Conservation (phyloP, 75 land plant genomes). For the Sequoiadendron giganteum region DNA sequence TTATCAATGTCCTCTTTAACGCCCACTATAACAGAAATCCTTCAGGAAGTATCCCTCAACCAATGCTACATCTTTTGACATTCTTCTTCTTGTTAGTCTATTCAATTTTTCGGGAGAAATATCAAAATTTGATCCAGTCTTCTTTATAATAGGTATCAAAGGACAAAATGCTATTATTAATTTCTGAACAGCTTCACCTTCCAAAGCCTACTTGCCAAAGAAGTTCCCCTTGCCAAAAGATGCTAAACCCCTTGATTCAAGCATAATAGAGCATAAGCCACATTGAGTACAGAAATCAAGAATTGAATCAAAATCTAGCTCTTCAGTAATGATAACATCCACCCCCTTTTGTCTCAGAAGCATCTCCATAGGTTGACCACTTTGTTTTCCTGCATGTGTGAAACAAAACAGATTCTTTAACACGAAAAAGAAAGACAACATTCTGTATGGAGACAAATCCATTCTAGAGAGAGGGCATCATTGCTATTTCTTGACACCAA, state of each 20-base stretch:
- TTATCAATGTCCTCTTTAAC: background rate
- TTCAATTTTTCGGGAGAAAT: conserved; percentile 12
- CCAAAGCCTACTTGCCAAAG: conserved; percentile 47
- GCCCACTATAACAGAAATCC: too few relatives aligned
- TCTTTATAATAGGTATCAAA: conserved; percentile 27
- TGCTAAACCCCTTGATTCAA: conserved; percentile 60
- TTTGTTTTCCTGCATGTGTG: too few relatives aligned
- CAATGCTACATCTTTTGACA: conserved; percentile 25
- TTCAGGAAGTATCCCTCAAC: conserved; percentile 45
- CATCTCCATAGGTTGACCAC: conserved; percentile 25
- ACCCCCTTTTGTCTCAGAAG: conserved; percentile 38
- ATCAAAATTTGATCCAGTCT: conserved; percentile 15
- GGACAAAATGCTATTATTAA: conserved; percentile 60
- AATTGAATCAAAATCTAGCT: conserved; percentile 46
- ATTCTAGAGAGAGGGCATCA: too few relatives aligned
- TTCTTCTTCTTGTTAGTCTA: conserved; percentile 23
- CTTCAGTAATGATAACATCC: conserved; percentile 33
- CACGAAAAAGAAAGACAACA: too few relatives aligned
- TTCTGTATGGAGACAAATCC: too few relatives aligned
- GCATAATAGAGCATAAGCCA: conserved; percentile 67
- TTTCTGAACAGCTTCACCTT: conserved; percentile 54
- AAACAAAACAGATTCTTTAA: too few relatives aligned
- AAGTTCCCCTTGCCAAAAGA: conserved; percentile 33
- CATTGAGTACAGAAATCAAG: conserved; percentile 50
- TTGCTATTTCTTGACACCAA: too few relatives aligned